Evolutionary conservation across 345 rosid genomes (phyloP).

Genomic region (Syzygium jambos): DNA sequence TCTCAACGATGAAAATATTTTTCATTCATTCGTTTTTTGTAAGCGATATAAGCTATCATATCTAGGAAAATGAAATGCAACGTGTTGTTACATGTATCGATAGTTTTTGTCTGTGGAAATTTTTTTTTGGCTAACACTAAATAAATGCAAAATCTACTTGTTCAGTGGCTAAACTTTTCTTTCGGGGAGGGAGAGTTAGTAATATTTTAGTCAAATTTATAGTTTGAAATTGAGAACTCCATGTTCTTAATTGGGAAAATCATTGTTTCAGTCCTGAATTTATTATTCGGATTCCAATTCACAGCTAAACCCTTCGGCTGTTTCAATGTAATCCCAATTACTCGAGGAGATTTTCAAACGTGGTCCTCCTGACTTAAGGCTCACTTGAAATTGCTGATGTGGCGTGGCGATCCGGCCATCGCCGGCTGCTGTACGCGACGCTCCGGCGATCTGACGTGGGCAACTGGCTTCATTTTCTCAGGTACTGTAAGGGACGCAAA

Average conservation of each 20-base stretch:
- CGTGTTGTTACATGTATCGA: too few relatives aligned
- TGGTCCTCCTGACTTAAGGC: background rate
- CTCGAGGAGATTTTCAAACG: background rate
- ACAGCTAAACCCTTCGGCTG: rapidly evolving
- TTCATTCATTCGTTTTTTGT: too few relatives aligned
- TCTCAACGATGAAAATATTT: too few relatives aligned
- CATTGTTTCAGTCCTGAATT: background rate
- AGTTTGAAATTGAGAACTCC: background rate
- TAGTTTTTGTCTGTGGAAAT: too few relatives aligned
- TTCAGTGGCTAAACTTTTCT: background rate
- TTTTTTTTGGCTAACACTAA: background rate
- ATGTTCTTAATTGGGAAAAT: background rate
- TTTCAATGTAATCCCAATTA: background rate
- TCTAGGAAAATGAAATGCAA: too few relatives aligned
- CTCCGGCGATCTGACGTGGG: background rate
- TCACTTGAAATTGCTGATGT: background rate
- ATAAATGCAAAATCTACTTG: background rate
- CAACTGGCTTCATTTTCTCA: background rate
- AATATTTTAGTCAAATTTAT: background rate
- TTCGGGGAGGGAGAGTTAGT: background rate
- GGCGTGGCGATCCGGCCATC: background rate
- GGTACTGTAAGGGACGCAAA: background rate
- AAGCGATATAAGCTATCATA: too few relatives aligned
- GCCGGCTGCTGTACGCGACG: too few relatives aligned
- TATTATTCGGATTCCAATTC: background rate